Percentiles rank a stretch among this genome's conserved stretches.
Conservation (phyloP, 2,329 filamentous ascomycete genomes). For the Emydomyces testavorans region DNA sequence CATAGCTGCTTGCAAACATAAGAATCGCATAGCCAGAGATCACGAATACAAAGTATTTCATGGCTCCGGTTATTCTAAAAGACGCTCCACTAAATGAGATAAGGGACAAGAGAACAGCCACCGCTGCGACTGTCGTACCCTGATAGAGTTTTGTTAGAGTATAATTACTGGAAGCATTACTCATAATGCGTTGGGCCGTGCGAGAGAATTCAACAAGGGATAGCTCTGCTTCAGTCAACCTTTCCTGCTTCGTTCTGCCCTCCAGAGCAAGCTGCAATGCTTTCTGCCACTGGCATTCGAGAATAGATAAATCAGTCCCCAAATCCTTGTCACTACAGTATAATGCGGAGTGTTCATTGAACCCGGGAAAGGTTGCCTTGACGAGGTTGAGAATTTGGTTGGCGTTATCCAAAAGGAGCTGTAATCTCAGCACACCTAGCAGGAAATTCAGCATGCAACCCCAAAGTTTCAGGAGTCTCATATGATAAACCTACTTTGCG, state of each 20-base stretch:
- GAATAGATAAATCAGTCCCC: slow-evolving; percentile 38
- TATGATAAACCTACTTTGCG: slow-evolving; percentile 40
- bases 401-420: slow-evolving; percentile 66
- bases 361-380: slow-evolving; percentile 53
- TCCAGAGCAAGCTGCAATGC: slow-evolving; percentile 20
- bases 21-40: slow-evolving; percentile 61
- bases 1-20: slow-evolving; percentile 97
- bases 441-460: slow-evolving; percentile 17
- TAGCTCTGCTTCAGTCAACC: slow-evolving; percentile 19
- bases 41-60: slow-evolving; percentile 38
- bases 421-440: slow-evolving; percentile 44
- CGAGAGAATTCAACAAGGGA: slow-evolving; percentile 48
- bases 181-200: slow-evolving; percentile 67
- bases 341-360: slow-evolving; percentile 25
- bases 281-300: slow-evolving; percentile 59
- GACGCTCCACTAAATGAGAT: slow-evolving; percentile 21
- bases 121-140: slow-evolving; percentile 28
- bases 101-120: slow-evolving; percentile 35
- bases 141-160: slow-evolving; percentile 46
- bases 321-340: slow-evolving; percentile 19
- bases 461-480: slow-evolving; percentile 14
- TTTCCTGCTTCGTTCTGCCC: slow-evolving; percentile 8
- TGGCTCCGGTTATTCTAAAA: slow-evolving; percentile 22
- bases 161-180: slow-evolving; percentile 86
- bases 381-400: slow-evolving; percentile 69